phyloP scores from a whole-genome alignment of 2,329 filamentous ascomycete genomes.

The Botrytis squamosa region DNA sequence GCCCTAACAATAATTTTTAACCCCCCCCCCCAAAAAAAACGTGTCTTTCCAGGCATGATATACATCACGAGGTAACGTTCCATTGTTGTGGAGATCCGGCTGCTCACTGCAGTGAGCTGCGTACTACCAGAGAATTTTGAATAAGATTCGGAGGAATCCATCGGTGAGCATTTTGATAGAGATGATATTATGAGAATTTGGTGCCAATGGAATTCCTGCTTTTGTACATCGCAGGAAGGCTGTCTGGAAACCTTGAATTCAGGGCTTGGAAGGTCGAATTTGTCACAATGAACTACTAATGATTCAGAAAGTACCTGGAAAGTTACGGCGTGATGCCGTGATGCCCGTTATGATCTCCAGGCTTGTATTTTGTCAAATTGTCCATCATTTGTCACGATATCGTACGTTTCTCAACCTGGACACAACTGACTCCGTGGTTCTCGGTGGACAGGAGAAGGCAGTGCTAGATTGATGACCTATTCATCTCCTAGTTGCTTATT shows the following conservation, averaged over 20 bases:
- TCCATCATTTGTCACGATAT: not conserved
- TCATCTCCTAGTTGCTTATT: not conserved
- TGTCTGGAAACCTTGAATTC: not conserved
- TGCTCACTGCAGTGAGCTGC: not conserved
- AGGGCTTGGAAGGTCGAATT: not conserved
- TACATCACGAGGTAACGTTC: constrained; percentile 20
- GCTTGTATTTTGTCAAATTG: not conserved
- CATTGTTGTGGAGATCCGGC: not conserved
- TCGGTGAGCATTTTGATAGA: not conserved
- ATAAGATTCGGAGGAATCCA: constrained; percentile 3
- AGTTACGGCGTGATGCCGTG: not conserved
- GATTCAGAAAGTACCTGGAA: not conserved
- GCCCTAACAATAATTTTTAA: not conserved
- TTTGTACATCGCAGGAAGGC: not conserved
- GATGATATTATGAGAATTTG: not conserved
- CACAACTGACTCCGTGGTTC: not conserved
- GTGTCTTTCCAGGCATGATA: not conserved
- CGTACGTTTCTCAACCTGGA: not conserved
- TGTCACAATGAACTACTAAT: not conserved
- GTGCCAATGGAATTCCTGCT: not conserved
- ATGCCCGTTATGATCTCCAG: not conserved
- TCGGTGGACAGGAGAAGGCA: constrained; percentile 1
- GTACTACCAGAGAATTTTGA: not conserved
- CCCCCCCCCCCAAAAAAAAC: too few relatives aligned
- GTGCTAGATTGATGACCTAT: constrained; percentile 14